Percentiles rank a stretch among this genome's conserved stretches.
phyloP scores from a whole-genome alignment of 208 protist genomes.

The Leishmania tropica region DNA sequence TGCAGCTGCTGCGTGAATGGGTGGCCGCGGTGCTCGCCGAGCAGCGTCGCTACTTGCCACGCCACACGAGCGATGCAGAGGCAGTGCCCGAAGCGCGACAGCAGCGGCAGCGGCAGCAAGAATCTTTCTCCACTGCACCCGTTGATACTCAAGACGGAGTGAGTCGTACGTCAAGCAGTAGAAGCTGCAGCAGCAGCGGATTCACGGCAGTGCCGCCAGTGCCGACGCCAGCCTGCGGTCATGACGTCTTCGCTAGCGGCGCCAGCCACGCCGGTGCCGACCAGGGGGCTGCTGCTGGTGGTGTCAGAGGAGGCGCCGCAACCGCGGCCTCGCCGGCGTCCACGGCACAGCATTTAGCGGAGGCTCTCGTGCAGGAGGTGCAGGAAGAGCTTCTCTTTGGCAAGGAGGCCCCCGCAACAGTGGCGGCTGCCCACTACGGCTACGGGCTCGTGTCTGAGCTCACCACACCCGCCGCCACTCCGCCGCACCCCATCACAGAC shows the following conservation, averaged over 20 bases:
- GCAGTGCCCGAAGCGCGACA: neutral
- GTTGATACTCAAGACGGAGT: neutral
- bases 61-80: neutral
- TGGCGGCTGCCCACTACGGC: neutral
- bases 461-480: neutral
- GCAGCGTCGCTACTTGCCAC: neutral
- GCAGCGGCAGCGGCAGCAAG: neutral
- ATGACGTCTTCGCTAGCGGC: neutral
- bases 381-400: slow-evolving; percentile 33
- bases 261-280: neutral
- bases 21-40: neutral
- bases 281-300: neutral
- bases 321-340: too few species aligned
- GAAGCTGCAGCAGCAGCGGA: neutral
- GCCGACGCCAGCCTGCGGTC: neutral
- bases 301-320: neutral
- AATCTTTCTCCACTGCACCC: neutral
- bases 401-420: slow-evolving; percentile 7
- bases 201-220: slow-evolving; percentile 6
- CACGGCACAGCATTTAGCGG: slow-evolving; percentile 14
- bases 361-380: slow-evolving; percentile 40
- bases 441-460: neutral
- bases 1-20: slow-evolving; percentile 15
- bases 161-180: neutral
- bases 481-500: slow-evolving; percentile 36